Conservation (phyloP, 306 rosid species). For the Cicer cuneatum region DNA sequence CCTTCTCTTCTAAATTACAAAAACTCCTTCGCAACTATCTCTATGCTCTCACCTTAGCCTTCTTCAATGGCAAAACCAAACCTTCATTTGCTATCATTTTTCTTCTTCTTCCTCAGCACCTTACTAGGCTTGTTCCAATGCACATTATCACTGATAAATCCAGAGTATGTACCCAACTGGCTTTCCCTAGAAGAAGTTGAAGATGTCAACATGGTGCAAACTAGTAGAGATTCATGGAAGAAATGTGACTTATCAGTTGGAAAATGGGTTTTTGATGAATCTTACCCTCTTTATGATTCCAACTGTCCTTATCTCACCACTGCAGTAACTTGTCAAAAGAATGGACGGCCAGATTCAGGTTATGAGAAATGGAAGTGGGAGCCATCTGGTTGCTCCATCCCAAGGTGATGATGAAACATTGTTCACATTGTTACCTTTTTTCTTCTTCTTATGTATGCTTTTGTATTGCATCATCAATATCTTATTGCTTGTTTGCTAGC, state of each 20-base stretch:
- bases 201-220: slow-evolving; percentile 70
- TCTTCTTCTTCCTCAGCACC: slow-evolving; percentile 48
- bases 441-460: slow-evolving; percentile 23
- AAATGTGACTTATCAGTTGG: slow-evolving; percentile 78
- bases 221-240: slow-evolving; percentile 48
- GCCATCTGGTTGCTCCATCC: slow-evolving; percentile 78
- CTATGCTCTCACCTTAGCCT: slow-evolving; percentile 34
- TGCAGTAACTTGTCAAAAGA: slow-evolving; percentile 84
- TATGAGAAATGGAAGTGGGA: slow-evolving; percentile 97
- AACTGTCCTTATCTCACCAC: slow-evolving; percentile 83
- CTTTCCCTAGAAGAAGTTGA: slow-evolving; percentile 63
- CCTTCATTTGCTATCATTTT: slow-evolving; percentile 41
- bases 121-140: slow-evolving; percentile 50
- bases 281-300: slow-evolving; percentile 89
- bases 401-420: slow-evolving; percentile 55
- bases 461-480: slow-evolving; percentile 18
- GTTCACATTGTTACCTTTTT: slow-evolving; percentile 15
- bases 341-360: slow-evolving; percentile 96
- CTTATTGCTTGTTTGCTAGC: slow-evolving; percentile 10
- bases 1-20: slow-evolving; percentile 44
- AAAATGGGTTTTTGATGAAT: slow-evolving; percentile 84
- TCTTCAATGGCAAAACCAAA: slow-evolving; percentile 62
- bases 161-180: slow-evolving; percentile 55
- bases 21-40: slow-evolving; percentile 41
- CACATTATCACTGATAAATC: slow-evolving; percentile 54